Evolutionary conservation across 2,329 filamentous ascomycete species (phyloP).

Genomic region (Shiraia sp.): DNA sequence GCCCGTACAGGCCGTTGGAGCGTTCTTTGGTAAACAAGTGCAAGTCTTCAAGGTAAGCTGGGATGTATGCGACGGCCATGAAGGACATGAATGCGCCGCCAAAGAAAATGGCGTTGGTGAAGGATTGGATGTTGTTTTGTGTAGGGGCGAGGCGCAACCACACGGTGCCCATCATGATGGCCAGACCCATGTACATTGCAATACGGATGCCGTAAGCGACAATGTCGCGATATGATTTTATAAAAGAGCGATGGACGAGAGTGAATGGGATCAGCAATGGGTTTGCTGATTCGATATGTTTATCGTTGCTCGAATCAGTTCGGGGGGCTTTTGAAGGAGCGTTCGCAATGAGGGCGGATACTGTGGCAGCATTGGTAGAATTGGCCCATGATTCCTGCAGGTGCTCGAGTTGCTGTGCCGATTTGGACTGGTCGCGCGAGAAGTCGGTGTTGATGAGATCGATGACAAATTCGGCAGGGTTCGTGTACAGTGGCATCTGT

Average conservation of each 20-base stretch:
- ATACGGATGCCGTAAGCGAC: slow-evolving; percentile 82
- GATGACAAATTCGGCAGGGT: slow-evolving; percentile 79
- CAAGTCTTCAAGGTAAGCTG: slow-evolving; percentile 79
- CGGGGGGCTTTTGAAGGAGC: neutral
- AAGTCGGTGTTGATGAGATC: slow-evolving; percentile 82
- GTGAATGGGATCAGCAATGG: slow-evolving; percentile 60
- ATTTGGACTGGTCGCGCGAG: slow-evolving; percentile 53
- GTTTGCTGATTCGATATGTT: slow-evolving; percentile 44
- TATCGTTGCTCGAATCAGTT: neutral
- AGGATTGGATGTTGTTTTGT: slow-evolving; percentile 76
- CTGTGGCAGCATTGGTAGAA: slow-evolving; percentile 47
- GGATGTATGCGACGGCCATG: slow-evolving; percentile 76
- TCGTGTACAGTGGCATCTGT: slow-evolving; percentile 69
- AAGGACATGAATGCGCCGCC: slow-evolving; percentile 58
- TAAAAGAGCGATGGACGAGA: slow-evolving; percentile 75
- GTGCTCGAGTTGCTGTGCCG: slow-evolving; percentile 54
- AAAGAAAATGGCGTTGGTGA: slow-evolving; percentile 76
- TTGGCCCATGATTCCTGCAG: slow-evolving; percentile 61
- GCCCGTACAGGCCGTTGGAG: slow-evolving; percentile 78
- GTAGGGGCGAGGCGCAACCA: slow-evolving; percentile 72
- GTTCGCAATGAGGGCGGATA: slow-evolving; percentile 31
- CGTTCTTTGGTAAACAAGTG: slow-evolving; percentile 75
- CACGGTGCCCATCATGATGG: slow-evolving; percentile 86
- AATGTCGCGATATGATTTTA: slow-evolving; percentile 83
- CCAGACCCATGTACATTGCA: slow-evolving; percentile 79